Evolutionary conservation across 192 early-diverging fungal genomes (phyloP).

Genomic region (Umbelopsis ramanniana): DNA sequence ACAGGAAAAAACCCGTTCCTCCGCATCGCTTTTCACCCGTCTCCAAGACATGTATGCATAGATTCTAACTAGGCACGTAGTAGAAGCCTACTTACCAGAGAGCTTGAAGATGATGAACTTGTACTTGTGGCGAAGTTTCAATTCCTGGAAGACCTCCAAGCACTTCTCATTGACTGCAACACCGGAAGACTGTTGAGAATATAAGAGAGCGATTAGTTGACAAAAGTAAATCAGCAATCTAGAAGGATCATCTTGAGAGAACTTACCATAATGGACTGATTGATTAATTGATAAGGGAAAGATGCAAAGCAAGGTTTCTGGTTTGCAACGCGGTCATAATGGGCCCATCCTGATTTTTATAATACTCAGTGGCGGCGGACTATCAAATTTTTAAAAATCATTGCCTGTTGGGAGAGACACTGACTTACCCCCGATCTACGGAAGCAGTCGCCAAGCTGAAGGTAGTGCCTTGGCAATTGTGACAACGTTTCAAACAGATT

Average conservation of each 20-base stretch:
- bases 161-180: slow-evolving; percentile 69
- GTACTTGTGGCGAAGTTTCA: slow-evolving; percentile 77
- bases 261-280: slow-evolving; percentile 13
- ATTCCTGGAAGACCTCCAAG: slow-evolving; percentile 64
- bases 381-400: neutral
- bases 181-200: slow-evolving; percentile 65
- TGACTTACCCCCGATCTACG: too few species aligned
- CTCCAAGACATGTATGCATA: neutral
- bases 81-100: slow-evolving; percentile 42
- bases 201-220: slow-evolving; percentile 21
- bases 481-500: too few species aligned
- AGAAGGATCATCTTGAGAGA: neutral
- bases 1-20: too few species aligned
- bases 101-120: slow-evolving; percentile 87
- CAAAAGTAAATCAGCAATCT: neutral
- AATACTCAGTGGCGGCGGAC: neutral
- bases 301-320: slow-evolving; percentile 5
- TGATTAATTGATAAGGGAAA: slow-evolving; percentile 18
- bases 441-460: too few species aligned
- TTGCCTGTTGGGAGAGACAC: neutral
- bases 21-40: neutral
- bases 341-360: neutral
- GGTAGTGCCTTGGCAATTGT: too few species aligned
- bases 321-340: slow-evolving; percentile 13
- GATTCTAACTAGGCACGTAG: neutral